Base-by-base conservation (phyloP, 257 asterid genomes). In the Anisodus acutangulus region DNA sequence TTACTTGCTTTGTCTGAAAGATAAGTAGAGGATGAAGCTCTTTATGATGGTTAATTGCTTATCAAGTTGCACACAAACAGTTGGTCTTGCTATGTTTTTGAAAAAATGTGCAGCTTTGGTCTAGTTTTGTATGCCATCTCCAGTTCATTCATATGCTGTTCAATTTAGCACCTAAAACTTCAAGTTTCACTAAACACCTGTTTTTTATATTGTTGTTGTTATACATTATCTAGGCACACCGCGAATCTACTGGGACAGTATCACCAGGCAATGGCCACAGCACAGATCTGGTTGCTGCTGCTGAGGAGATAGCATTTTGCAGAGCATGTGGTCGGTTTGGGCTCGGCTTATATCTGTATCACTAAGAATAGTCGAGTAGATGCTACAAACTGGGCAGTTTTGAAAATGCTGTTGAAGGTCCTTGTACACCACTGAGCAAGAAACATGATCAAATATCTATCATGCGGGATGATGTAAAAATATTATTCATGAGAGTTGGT, bases 241-340 rank as follows among this genome's bases (percentile, higher is more conserved):
- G 98, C 0, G 99, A 95, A 87, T 95, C 99, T 58, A 90, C 97
- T 51, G 99, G 99, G 86, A 95, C 97, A 8, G 97, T 92, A 63
- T 83, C 91, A 64, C 81, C 92, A 3, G 87, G 85, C 53, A 86
- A 86, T 82, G 89, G 71, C 71, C 82, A 71, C 59, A 74, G 55
- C 51, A 83, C 68, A 35, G 98, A 95, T 88, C 94, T 95, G 8
- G 99, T 94, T 83, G 93, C 94, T 68, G 97, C 95, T 12, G 99
- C 99, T 26, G 99, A 95, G 90, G 94, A 94, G 89, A 87, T 94
- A 78, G 99, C 99, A 47, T 95, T 94, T 87, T 94, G 99, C 95
- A 86, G 91, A 89, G 98, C 99, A 51, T 94, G 99, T 84, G 94
- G 98, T 80, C 91, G 99, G 45, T 95, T 95, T 80, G 99, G 99